Base-by-base conservation (phyloP, 78 protist species). In the Bodo saltans region DNA sequence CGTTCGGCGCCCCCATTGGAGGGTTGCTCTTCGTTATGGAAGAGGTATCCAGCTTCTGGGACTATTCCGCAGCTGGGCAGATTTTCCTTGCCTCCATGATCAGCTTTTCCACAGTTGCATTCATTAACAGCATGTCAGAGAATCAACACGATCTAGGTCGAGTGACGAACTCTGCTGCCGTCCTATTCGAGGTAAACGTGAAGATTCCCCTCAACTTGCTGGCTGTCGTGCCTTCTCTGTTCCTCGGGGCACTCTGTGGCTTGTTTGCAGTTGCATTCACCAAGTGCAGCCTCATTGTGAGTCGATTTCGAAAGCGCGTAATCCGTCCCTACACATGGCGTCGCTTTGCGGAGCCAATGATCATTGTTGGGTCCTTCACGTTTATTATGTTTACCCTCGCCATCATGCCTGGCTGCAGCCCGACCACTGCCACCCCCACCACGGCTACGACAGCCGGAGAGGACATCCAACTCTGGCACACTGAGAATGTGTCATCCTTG, bases 1-100 rank as follows among this genome's bases (percentile, higher is more conserved):
- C 91, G 30, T 85, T 87, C 72, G 92, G 92, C 33, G 89, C 95
- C 38, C 92, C 92, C 42, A 69, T 89, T 68, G 95, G 95, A n/a
- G 92, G 92, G 12, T 74, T 89, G 34, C 80, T 92, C 37, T 89
- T 92, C 78, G 53, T 72, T 1, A 67, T 89, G 53, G 92, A 88
- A 69, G 85, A 95, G 70, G 94, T 87, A 27, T 69, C 93, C 3
- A 80, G 93, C 23, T 68, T 79, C 75, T 94, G 95, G 95, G 53
- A 74, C 26, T 72, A 60, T 27, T 82, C 73, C 67, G 83, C 93
- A 69, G 94, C 97, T 17, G 91, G 95, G 95, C 86, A 94, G 32
- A 88, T 91, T 21, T 95, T 96, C 42, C 87, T 93, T 60, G 52
- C 88, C 47, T 72, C 93, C 72, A 91, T 93, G 85, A 78, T 81